Evolutionary conservation across 805 yeast genomes (phyloP), one percentile per base, ranked within the genome.

Genomic region (Candida quercuum): DNA sequence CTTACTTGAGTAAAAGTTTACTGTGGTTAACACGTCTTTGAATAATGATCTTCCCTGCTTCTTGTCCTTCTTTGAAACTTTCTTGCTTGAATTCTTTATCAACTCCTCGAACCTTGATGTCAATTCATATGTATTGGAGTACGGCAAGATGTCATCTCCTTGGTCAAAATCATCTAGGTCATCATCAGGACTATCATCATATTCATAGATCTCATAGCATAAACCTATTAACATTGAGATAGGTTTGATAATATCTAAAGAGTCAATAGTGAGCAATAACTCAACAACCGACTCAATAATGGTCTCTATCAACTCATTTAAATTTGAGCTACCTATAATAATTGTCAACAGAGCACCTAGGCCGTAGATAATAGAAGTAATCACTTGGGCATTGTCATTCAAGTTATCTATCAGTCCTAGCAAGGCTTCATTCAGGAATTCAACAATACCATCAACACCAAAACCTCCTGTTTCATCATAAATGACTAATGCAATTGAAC

Each of bases 41-140:
- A 79, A 76, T 1, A 80, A 65, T 1, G 85, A 72, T 43, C 76
- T 74, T 19, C 75, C 64, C 27, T 72, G 77, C 41, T 71, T 72
- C 53, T 76, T 80, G 43, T 78, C 85, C 50, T 74, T 76, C 47
- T 81, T 81, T 20, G 81, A 72, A 3, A 78, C 52, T 36, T 68
- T 74, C 40, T 78, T 78, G 5, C 79, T 64, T 0, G 83, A 73
- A 17, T 73, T 69, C 30, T 67, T 70, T 1, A 74, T 60, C 30
- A 79, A 60, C 25, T 66, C 59, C 19, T 63, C 61, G 22, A 75
- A 54, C 4, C 63, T 62, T 16, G 57, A 50, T 22, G 63, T 54
- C 9, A 78, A 49, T 19, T 70, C 71, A 34, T 69, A 77, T 23
- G 67, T 70, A 43, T 78, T 81, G 37, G 66, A 61, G 52, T 73